Evolutionary conservation across 164 flowering plant species (phyloP), one percentile per base, ranked within the genome.

Genomic region (Magnolia sinica): DNA sequence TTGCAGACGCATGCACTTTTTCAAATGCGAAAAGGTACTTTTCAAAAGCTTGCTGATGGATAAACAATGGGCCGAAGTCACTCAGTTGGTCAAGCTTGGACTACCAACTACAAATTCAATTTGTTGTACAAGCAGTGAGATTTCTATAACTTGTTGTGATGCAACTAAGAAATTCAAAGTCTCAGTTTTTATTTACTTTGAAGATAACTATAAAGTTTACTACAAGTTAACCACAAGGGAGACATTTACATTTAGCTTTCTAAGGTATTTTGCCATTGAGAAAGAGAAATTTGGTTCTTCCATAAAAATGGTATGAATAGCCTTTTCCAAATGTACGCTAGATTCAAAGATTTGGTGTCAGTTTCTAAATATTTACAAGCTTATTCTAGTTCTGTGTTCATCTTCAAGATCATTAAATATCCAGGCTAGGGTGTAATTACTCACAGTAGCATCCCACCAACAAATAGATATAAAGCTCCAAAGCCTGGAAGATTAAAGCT

Each of bases 401-500:
- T 52, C 13, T 52, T 51, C 58, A n/a, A 50, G 29, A 23, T 55
- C 73, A 71, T 71, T 5, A 61, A 72, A 18, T 14, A 37, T 7
- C 71, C 70, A 27, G 51, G 72, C 11, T 64, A 79, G 63, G 61
- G 63, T 37, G 19, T 51, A n/a, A 78, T 22, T 68, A 89, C 99
- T 92, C 78, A 96, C 99, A 94, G 55, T 24, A 93, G 83, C 90
- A 89, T 93, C 77, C 99, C 97, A 71, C 95, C 93, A 80, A 96
- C 91, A 73, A 97, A 91, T 58, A 96, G 71, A 82, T 83, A 92
- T 72, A 89, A 50, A 6, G 85, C 87, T 71, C 76, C 86, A 74
- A 84, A 76, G 58, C 66, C 68, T 45, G 86, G 27, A 8, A 80
- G 37, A 76, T 73, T 77, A 20, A 84, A 74, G 80, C 90, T 86